These are phyloP conservation scores for Seiridium cupressi DNA, from an alignment of 2,329 filamentous ascomycete species.

Conservation along the genomic window DNA sequence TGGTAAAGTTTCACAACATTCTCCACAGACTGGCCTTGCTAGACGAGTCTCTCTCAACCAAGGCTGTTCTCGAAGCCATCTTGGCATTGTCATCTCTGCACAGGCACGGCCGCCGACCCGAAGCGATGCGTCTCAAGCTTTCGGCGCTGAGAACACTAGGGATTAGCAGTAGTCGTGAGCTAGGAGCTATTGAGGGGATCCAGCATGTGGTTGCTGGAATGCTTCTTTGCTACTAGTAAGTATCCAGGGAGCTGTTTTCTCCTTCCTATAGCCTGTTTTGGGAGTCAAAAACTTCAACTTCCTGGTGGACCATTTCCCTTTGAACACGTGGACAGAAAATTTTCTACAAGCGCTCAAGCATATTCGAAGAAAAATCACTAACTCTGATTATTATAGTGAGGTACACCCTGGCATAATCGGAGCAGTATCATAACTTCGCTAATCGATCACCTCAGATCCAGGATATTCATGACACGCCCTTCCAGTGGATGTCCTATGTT, in stretches of 20 bases:
- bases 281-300: too few relatives aligned
- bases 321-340: too few relatives aligned
- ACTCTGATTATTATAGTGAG: too few relatives aligned
- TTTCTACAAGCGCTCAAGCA: too few relatives aligned
- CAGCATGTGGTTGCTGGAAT: not conserved
- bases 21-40: not conserved
- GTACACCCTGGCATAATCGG: too few relatives aligned
- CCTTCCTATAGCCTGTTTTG: too few relatives aligned
- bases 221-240: not conserved
- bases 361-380: too few relatives aligned
- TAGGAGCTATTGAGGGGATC: not conserved
- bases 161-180: not conserved
- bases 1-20: not conserved
- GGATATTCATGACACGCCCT: not conserved
- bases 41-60: not conserved
- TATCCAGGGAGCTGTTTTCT: not conserved
- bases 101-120: not conserved
- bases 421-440: not conserved
- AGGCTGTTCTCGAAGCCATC: not conserved
- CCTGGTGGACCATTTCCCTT: too few relatives aligned
- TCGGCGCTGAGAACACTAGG: not conserved
- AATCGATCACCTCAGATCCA: not conserved
- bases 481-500: not conserved
- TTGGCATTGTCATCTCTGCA: not conserved
- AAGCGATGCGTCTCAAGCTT: not conserved